Evolutionary conservation across 495 filamentous ascomycete species (phyloP), one percentile per base, ranked within the genome.

Genomic region (Friedmanniomyces endolithicus): DNA sequence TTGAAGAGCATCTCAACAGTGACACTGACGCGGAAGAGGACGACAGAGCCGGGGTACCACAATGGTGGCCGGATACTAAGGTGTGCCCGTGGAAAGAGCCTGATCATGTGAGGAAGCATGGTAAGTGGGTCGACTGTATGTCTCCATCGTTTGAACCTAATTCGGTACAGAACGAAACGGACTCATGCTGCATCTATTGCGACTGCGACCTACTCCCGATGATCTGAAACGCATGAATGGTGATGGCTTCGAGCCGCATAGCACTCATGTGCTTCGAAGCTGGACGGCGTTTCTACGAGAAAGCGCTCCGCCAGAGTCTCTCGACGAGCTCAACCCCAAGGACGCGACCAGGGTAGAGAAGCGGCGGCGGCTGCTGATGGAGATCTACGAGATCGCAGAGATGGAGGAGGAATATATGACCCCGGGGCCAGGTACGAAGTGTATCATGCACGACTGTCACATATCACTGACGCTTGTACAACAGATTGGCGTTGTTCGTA

Each of bases 21-120:
- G 27, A 31, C 4, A 31, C 27, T 31, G 27, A 31, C 9, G 27
- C 78, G 17, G 76, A 82, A 2, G 75, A 84, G 40, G 70, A 73
- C 51, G 50, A 22, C 22, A 16, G 24, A 16, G 16, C 12, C 51
- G 47, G 31, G 82, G 76, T 51, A 9, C 90, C 90, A 11, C 73
- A 74, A 17, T 95, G 88, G 86, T 96, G 90, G 90, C 88, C 88
- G 1, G 1, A 35, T 0, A 39, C 34, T 0, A 72, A 74, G 19
- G 70, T 72, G 14, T 76, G 79, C 11, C 72, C 78, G 25, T 88
- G 92, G 67, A 86, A 78, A 63, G 90, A 95, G 70, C 88, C 90
- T 0, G 88, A 95, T 61, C 90, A 96, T 66, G 61, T 89, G 43
- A 19, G 22, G 8, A 29, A 73, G 75, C 60, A 94, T 86, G 72